Evolutionary conservation across 1,284 basidiomycete species (phyloP).

Genomic region (Trichosporon coremiiforme): DNA sequence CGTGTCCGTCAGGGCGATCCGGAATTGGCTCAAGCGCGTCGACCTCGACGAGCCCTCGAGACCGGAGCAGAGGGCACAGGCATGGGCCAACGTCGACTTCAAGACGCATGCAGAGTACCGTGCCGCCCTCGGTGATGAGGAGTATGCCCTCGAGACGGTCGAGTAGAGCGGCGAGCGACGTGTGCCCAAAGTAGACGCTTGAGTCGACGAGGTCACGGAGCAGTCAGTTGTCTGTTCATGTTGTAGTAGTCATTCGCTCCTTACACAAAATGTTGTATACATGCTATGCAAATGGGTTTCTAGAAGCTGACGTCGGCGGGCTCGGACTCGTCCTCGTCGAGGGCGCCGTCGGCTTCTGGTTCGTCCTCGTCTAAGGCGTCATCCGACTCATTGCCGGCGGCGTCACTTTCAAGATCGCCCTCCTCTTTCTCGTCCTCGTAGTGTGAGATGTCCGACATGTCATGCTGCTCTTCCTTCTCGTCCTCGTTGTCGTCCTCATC

Average conservation of each 20-base stretch:
- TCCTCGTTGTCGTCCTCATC: conserved; percentile 8
- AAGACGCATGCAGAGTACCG: background rate
- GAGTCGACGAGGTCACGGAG: no score
- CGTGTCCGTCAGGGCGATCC: background rate
- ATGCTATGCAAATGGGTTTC: background rate
- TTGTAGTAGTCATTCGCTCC: background rate
- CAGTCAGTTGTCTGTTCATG: background rate
- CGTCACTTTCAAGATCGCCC: background rate
- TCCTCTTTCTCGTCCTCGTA: background rate
- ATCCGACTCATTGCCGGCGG: background rate
- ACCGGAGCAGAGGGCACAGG: background rate
- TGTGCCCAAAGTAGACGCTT: no score
- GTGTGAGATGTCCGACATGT: no score
- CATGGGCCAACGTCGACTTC: background rate
- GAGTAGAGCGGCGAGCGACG: background rate
- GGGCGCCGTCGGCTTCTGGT: background rate
- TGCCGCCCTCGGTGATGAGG: background rate
- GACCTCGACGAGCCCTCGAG: background rate
- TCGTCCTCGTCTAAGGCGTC: background rate
- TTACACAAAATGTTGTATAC: background rate
- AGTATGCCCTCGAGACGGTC: conserved; percentile 15
- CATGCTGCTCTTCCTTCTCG: background rate
- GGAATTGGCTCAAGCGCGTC: background rate
- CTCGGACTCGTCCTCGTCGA: background rate
- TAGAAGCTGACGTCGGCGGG: background rate